These are phyloP conservation scores for Gossypium laxum DNA, from an alignment of 441 rosid genomes.

Conservation along the genomic window DNA sequence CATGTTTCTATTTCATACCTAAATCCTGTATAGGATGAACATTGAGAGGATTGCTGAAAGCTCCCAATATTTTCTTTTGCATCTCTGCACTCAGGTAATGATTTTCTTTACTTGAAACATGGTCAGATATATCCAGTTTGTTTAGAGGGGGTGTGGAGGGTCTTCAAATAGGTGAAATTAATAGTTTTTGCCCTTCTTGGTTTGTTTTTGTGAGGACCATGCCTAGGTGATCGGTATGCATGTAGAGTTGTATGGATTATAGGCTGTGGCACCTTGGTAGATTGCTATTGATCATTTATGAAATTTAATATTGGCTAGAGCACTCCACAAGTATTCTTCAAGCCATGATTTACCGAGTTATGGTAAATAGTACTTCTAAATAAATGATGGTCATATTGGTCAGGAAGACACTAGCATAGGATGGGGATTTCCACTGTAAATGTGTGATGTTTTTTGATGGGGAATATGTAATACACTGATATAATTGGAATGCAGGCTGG, in stretches of 20 bases:
- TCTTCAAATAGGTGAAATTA: not conserved
- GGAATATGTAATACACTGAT: not conserved
- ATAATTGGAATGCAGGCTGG: slow-evolving; percentile 60
- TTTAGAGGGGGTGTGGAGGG: not conserved
- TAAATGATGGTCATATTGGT: not conserved
- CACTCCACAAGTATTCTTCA: not conserved
- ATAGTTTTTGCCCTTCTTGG: not conserved
- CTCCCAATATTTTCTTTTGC: slow-evolving; percentile 72
- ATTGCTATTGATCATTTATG: not conserved
- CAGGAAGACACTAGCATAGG: not conserved
- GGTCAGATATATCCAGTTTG: not conserved
- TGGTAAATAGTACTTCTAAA: not conserved
- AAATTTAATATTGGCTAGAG: not conserved
- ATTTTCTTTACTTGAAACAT: not conserved
- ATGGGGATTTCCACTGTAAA: not conserved
- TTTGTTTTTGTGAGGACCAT: not conserved
- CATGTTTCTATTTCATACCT: not conserved
- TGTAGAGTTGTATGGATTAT: not conserved
- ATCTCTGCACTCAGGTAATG: slow-evolving; percentile 85
- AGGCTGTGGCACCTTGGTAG: not conserved
- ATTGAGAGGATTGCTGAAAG: slow-evolving; percentile 60
- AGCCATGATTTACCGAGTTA: not conserved
- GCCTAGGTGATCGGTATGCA: not conserved
- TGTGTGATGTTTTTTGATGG: not conserved
- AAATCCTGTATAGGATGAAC: slow-evolving; percentile 61